Base-by-base conservation (phyloP, 1,284 basidiomycete species). In the Serendipita sp. region DNA sequence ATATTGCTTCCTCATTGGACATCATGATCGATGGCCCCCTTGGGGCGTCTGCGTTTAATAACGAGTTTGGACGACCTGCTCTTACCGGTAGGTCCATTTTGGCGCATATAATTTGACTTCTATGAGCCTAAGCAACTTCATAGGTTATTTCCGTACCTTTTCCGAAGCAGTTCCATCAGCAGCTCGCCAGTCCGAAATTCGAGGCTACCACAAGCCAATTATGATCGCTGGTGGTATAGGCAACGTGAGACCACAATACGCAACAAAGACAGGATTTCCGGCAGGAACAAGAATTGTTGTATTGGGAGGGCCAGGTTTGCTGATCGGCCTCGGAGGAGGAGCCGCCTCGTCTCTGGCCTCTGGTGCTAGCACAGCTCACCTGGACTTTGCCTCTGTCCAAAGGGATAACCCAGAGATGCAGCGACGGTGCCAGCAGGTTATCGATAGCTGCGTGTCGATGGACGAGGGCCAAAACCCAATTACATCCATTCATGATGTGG, bases 391-490 rank as follows among this genome's bases (percentile, higher is more conserved):
- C 0, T 93, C 91, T 12, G 96, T 99, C 47, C 95, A 99, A 75
- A 81, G 95, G 65, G 95, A 97, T 67, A 99, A 99, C 72, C 89
- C 95, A 3, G 95, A 99, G 78, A 97, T 99, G 91, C 88, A 99
- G 75, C 79, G 96, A 61, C 80, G 95, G 63, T 94, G 91, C 72
- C 96, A 99, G 74, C 92, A 97, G 73, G 96, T 99, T 63, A 97
- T 99, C 68, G 93, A 98, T 69, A 84, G 88, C 0, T 97, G 93
- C 72, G 79, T 89, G 61, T 80, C 81, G 64, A 74, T 87, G 22
- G 82, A 80, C 3, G 77, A 79, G 1, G 73, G 71, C 53, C 29
- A 22, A 30, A 95, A 85, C 72, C 95, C 94, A 1, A 93, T 99
- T 66, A 85, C 93, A 73, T 94, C 91, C 64, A 95, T 99, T 64